These are phyloP conservation scores for Phytophthora pini DNA, from an alignment of 352 stramenopile genomes.

Conservation along the genomic window DNA sequence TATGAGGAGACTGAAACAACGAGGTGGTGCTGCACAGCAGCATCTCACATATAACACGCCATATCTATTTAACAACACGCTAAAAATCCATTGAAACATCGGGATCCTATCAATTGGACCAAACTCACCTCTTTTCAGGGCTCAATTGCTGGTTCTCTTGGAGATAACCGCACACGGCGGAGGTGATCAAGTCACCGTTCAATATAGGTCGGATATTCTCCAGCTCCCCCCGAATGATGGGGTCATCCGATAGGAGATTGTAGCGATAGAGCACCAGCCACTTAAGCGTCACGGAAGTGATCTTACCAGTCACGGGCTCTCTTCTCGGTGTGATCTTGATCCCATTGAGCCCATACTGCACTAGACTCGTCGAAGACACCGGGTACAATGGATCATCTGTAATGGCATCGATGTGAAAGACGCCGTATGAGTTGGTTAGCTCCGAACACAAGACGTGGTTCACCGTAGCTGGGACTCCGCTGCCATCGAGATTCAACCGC, in stretches of 20 bases:
- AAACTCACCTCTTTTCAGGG: background rate
- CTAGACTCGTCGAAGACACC: background rate
- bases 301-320: conserved; percentile 22
- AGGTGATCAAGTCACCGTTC: conserved; percentile 37
- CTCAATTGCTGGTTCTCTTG: conserved; percentile 15
- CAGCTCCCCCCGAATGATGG: conserved; percentile 23
- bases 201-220: conserved; percentile 34
- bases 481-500: conserved; percentile 23
- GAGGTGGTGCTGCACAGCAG: no score
- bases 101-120: background rate
- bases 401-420: conserved; percentile 42
- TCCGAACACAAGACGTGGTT: conserved; percentile 37
- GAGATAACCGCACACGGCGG: conserved; percentile 29
- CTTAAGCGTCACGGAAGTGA: conserved; percentile 29
- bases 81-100: background rate
- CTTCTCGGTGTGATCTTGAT: conserved; percentile 36
- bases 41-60: no score
- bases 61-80: background rate
- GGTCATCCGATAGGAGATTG: conserved; percentile 37
- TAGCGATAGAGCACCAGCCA: conserved; percentile 44
- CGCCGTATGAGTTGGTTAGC: conserved; percentile 24
- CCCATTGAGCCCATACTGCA: conserved; percentile 29
- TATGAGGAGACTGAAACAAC: no score
- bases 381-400: conserved; percentile 32
- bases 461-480: conserved; percentile 13